Evolutionary conservation across 176 grass and related monocot genomes (phyloP).

Genomic region (Bothriochloa decipiens): DNA sequence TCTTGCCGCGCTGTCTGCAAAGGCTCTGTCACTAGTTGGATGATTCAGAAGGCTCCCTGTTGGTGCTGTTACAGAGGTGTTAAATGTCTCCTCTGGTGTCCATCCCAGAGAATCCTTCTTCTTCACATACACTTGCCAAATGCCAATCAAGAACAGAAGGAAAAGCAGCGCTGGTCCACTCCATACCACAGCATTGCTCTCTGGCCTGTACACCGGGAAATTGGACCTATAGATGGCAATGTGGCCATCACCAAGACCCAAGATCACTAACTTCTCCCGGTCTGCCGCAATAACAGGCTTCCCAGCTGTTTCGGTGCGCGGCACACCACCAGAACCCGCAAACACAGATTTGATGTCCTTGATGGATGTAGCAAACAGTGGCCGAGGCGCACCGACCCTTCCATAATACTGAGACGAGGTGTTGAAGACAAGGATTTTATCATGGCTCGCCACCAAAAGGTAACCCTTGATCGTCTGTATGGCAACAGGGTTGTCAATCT

Average conservation of each 20-base stretch:
- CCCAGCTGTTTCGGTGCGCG: constrained; percentile 27
- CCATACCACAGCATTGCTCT: constrained; percentile 91
- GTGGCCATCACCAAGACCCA: constrained; percentile 82
- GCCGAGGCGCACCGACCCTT: constrained; percentile 71
- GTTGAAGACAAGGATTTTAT: constrained; percentile 85
- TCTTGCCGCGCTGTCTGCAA: constrained; percentile 57
- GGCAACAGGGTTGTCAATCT: constrained; percentile 61
- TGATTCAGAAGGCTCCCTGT: constrained; percentile 61
- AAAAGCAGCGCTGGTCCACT: constrained; percentile 85
- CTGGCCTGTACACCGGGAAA: constrained; percentile 72
- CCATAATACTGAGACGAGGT: constrained; percentile 89
- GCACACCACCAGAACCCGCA: constrained; percentile 38
- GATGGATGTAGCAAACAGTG: constrained; percentile 59
- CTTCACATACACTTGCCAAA: constrained; percentile 98
- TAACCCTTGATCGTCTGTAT: constrained; percentile 88
- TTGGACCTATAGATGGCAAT: constrained; percentile 79
- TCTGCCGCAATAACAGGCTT: constrained; percentile 73
- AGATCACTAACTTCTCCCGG: constrained; percentile 82
- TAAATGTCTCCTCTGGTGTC: constrained; percentile 80
- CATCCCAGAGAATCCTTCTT: constrained; percentile 92
- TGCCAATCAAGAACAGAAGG: constrained; percentile 83
- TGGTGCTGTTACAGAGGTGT: constrained; percentile 47
- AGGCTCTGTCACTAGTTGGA: constrained; percentile 54
- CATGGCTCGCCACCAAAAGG: constrained; percentile 73
- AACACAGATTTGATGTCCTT: constrained; percentile 87